These are phyloP conservation scores for Eremomyces bilateralis DNA, from an alignment of 495 filamentous ascomycete genomes.

Conservation along the genomic window DNA sequence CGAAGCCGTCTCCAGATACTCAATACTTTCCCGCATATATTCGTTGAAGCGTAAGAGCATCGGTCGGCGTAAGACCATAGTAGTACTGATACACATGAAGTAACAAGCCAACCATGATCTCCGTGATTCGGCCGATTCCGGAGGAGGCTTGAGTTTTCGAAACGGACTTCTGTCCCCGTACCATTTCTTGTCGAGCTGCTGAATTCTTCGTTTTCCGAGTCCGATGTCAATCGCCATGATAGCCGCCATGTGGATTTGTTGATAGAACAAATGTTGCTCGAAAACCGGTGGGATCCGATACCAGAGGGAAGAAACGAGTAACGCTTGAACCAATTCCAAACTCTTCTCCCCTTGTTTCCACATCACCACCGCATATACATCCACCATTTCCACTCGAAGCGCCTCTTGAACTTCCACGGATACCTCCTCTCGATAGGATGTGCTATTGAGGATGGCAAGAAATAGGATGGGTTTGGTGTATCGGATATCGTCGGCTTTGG, in stretches of 20 bases:
- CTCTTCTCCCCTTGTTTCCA: constrained; percentile 61
- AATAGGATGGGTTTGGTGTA: constrained; percentile 58
- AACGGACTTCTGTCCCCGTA: no score
- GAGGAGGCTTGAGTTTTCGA: constrained; percentile 25
- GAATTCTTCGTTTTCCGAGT: constrained; percentile 34
- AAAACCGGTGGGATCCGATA: constrained; percentile 66
- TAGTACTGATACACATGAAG: constrained; percentile 37
- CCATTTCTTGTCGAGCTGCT: constrained; percentile 21
- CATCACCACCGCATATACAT: constrained; percentile 48
- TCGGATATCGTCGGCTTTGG: constrained; percentile 43
- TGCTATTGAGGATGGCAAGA: constrained; percentile 47
- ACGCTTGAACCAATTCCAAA: constrained; percentile 65
- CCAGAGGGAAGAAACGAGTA: constrained; percentile 52
- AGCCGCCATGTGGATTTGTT: constrained; percentile 64
- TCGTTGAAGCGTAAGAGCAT: constrained; percentile 63
- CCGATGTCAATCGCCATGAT: constrained; percentile 78
- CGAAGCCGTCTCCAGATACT: constrained; percentile 46
- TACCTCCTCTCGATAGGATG: constrained; percentile 22
- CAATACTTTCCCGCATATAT: constrained; percentile 71
- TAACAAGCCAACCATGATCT: constrained; percentile 70
- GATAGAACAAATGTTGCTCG: constrained; percentile 82
- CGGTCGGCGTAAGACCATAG: constrained; percentile 61
- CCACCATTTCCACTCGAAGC: constrained; percentile 50
- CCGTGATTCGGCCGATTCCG: constrained; percentile 47
- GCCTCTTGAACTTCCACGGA: constrained; percentile 12